These are phyloP conservation scores for Eruca vesicaria DNA, from an alignment of 441 rosid genomes.

Conservation along the genomic window DNA sequence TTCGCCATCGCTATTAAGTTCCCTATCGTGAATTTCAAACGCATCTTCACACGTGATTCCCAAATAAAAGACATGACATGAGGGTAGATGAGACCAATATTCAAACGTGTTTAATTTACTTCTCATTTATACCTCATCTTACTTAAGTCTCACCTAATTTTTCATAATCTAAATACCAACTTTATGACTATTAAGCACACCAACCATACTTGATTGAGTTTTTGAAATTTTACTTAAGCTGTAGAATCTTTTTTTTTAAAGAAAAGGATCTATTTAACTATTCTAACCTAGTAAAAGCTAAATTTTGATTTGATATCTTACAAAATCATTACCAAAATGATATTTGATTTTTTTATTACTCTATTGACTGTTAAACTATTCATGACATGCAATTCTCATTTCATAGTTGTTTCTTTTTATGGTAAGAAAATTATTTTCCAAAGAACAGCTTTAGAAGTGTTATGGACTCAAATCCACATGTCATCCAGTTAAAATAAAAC, in stretches of 20 bases:
- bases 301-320: background rate
- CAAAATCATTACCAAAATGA: background rate
- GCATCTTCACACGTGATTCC: background rate
- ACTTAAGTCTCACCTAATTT: conserved; percentile 11
- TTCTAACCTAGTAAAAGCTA: background rate
- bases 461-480: background rate
- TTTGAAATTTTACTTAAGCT: background rate
- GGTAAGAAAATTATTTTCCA: background rate
- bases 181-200: background rate
- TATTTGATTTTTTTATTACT: background rate
- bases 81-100: conserved; percentile 28
- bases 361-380: background rate
- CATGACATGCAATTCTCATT: background rate
- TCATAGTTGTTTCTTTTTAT: background rate
- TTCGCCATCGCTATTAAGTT: conserved; percentile 11
- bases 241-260: background rate
- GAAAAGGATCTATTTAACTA: background rate
- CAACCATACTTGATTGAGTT: background rate
- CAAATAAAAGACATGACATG: background rate
- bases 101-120: conserved; percentile 27
- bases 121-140: background rate
- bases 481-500: background rate
- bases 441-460: background rate
- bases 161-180: background rate
- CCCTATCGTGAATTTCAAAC: background rate